Evolutionary conservation across 495 filamentous ascomycete species (phyloP), one percentile per base, ranked within the genome.

Genomic region (Annulohypoxylon bovei): DNA sequence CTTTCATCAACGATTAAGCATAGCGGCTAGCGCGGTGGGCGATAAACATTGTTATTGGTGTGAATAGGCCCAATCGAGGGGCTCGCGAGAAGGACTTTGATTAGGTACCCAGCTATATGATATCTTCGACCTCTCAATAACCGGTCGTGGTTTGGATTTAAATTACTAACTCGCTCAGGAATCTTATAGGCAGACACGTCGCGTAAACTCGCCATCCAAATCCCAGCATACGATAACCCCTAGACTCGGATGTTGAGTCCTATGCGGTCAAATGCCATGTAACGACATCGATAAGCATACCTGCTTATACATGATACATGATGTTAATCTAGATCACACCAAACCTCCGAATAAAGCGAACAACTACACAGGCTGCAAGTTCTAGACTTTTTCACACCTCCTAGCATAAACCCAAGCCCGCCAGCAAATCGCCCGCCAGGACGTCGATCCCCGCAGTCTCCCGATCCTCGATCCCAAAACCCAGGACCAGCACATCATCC

Each of bases 381-480:
- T 22, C 9, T 3, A 18, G 9, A 56, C 7, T 6, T 5, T 22
- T 6, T 9, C 20, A 33, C 32, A 49, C 18, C 47, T 72, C 71
- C 2, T 37, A 40, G 16, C 80, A 82, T 23, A 79, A 56, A 3
- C 78, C 79, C 33, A 86, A 37, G 18, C 75, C 81, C 42, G 35
- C 62, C 39, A 87, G 44, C 54, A 88, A 56, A 61, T 87, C 86
- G 5, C 78, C 71, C 0, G 83, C 85, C 11, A 70, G 14, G 2
- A 87, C 76, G 65, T 86, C 84, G 18, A 87, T 83, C 0, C 77
- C 82, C 0, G 70, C 84, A 2, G 79, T 71, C 1, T 65, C 52
- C 12, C 64, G 65, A 66, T 87, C 85, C 68, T 87, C 85, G 28
- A 83, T 78, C 0, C 85, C 84, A 65, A 87, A 87, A 1, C 70